Evolutionary conservation across 1,284 basidiomycete genomes (phyloP).

Genomic region (Moesziomyces parantarcticus): DNA sequence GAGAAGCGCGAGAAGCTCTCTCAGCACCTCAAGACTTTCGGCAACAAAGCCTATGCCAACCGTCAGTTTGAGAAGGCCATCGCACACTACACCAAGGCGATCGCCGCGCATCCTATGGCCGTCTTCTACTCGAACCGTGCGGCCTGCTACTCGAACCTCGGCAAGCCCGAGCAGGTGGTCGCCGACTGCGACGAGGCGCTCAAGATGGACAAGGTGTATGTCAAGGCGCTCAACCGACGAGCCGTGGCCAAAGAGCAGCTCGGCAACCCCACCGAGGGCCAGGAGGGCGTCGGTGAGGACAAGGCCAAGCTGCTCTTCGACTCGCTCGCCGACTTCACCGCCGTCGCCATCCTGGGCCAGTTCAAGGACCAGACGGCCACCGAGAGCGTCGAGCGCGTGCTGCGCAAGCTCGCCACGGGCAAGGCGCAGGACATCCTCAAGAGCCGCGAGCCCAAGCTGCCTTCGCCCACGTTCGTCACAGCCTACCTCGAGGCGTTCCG

Average conservation of each 20-base stretch:
- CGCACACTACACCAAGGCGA: constrained; percentile 81
- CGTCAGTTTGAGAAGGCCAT: constrained; percentile 83
- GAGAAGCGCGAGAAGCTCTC: constrained; percentile 76
- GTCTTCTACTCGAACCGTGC: constrained; percentile 98
- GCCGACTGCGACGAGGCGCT: constrained; percentile 90
- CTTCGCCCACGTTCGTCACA: constrained; percentile 90
- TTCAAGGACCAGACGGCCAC: constrained; percentile 86
- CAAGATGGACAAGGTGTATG: constrained; percentile 83
- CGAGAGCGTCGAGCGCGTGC: constrained; percentile 86
- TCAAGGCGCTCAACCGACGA: constrained; percentile 94
- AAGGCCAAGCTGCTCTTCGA: constrained; percentile 54
- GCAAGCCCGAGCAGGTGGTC: constrained; percentile 84
- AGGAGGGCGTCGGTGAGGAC: constrained; percentile 58
- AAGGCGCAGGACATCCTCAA: constrained; percentile 79
- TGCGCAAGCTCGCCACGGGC: constrained; percentile 82
- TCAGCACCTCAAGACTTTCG: constrained; percentile 83
- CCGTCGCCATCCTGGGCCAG: constrained; percentile 90
- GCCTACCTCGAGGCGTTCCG: constrained; percentile 98
- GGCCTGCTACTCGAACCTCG: constrained; percentile 94
- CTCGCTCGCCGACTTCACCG: constrained; percentile 81
- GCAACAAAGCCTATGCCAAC: constrained; percentile 87
- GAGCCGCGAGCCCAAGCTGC: constrained; percentile 84
- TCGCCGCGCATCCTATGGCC: constrained; percentile 87
- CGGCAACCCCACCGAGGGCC: constrained; percentile 78
- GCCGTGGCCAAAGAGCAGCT: constrained; percentile 86